Conservation (phyloP, 257 asterid species). For the Ajuga chamaepitys region DNA sequence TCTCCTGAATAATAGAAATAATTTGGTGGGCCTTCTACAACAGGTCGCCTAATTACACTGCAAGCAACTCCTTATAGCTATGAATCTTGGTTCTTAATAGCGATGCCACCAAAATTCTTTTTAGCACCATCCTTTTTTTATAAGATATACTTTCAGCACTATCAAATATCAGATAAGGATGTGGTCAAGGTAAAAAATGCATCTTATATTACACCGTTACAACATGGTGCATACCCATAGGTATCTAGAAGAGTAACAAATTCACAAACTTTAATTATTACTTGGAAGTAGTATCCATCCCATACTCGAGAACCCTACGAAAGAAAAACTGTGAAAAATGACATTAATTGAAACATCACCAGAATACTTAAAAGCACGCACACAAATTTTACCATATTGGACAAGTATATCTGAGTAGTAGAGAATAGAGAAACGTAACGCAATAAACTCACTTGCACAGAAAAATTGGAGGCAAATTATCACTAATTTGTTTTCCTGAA, state of each 20-base stretch:
- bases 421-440: conserved; percentile 12
- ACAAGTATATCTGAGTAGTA: conserved; percentile 9
- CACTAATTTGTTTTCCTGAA: conserved; percentile 30
- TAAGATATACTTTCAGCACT: not conserved
- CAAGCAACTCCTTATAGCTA: not conserved
- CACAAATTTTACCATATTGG: not conserved
- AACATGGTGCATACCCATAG: not conserved
- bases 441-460: conserved; percentile 76
- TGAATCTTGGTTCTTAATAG: not conserved
- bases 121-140: no score
- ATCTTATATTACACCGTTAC: not conserved
- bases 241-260: not conserved
- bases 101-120: not conserved
- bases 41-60: not conserved
- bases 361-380: not conserved
- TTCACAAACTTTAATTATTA: not conserved
- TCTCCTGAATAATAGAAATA: not conserved
- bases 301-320: not conserved
- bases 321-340: not conserved
- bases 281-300: not conserved
- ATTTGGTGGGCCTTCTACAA: not conserved
- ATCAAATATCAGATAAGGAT: not conserved
- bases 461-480: conserved; percentile 51
- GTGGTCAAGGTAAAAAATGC: not conserved
- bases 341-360: not conserved